Evolutionary conservation across 2,329 filamentous ascomycete genomes (phyloP).

Genomic region (Fusarium torulosum): DNA sequence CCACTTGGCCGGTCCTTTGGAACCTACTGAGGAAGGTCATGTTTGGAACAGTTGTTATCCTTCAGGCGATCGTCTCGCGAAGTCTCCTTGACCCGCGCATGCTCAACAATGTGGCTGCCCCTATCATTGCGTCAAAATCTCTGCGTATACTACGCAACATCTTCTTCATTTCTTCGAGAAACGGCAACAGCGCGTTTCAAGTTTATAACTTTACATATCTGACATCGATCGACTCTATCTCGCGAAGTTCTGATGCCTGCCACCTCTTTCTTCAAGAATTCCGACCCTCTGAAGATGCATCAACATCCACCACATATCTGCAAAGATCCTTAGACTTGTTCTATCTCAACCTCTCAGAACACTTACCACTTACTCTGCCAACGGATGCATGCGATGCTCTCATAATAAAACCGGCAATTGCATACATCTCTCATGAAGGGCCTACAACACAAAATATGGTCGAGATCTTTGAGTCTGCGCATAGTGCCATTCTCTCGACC

Average conservation of each 20-base stretch:
- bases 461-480: conserved; percentile 86
- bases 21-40: conserved; percentile 79
- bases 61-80: conserved; percentile 80
- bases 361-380: conserved; percentile 79
- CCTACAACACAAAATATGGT: conserved; percentile 61
- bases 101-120: conserved; percentile 62
- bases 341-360: conserved; percentile 88
- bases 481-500: conserved; percentile 83
- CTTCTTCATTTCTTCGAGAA: conserved; percentile 83
- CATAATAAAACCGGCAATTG: conserved; percentile 78
- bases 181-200: conserved; percentile 80
- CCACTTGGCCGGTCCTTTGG: conserved; percentile 79
- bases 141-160: conserved; percentile 81
- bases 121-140: conserved; percentile 76
- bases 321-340: conserved; percentile 84
- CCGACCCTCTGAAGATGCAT: conserved; percentile 57
- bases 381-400: conserved; percentile 77
- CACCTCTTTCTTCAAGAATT: conserved; percentile 76
- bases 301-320: conserved; percentile 55
- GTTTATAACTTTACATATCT: conserved; percentile 88
- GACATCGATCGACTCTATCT: conserved; percentile 83
- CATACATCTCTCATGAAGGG: conserved; percentile 72
- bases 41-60: conserved; percentile 79
- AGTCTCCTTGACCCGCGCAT: conserved; percentile 65
- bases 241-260: conserved; percentile 74